phyloP scores from a whole-genome alignment of 345 rosid species.

The Litchi chinensis region DNA sequence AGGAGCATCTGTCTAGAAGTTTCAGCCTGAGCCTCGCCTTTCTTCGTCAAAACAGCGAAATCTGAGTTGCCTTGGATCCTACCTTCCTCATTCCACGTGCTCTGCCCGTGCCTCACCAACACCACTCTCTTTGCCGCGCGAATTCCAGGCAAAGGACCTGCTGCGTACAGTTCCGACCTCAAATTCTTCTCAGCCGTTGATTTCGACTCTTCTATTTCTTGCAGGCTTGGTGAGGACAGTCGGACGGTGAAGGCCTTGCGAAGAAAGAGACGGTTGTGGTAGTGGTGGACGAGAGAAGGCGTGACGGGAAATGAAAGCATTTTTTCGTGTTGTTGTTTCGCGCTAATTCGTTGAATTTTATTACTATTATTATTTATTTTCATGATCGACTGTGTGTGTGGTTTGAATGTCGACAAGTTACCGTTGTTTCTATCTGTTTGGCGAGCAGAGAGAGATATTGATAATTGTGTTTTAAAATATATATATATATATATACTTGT shows the following conservation, averaged over 20 bases:
- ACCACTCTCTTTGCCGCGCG: constrained; percentile 76
- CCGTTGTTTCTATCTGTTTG: constrained; percentile 21
- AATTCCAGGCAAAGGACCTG: constrained; percentile 48
- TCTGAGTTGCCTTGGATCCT: constrained; percentile 96
- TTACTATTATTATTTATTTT: background rate
- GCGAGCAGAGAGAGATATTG: too few species aligned
- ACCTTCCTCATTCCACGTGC: constrained; percentile 95
- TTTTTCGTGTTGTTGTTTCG: constrained; percentile 13
- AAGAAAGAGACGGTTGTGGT: constrained; percentile 29
- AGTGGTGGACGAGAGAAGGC: constrained; percentile 32
- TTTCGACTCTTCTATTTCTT: constrained; percentile 29
- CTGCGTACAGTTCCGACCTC: constrained; percentile 36
- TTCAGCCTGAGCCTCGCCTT: constrained; percentile 90
- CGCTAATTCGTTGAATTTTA: constrained; percentile 21
- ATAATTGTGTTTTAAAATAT: too few species aligned
- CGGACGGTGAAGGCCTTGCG: constrained; percentile 33
- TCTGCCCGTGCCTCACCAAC: constrained; percentile 95
- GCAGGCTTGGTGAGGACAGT: constrained; percentile 42
- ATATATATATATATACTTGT: too few species aligned
- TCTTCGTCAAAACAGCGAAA: constrained; percentile 77
- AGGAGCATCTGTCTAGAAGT: constrained; percentile 90
- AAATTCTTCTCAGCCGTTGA: constrained; percentile 25
- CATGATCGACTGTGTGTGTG: background rate
- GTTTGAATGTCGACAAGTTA: constrained; percentile 14
- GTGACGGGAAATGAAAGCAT: constrained; percentile 57